Conservation (phyloP, 805 yeast species). For the Sungouiozyma ichnusensis region DNA sequence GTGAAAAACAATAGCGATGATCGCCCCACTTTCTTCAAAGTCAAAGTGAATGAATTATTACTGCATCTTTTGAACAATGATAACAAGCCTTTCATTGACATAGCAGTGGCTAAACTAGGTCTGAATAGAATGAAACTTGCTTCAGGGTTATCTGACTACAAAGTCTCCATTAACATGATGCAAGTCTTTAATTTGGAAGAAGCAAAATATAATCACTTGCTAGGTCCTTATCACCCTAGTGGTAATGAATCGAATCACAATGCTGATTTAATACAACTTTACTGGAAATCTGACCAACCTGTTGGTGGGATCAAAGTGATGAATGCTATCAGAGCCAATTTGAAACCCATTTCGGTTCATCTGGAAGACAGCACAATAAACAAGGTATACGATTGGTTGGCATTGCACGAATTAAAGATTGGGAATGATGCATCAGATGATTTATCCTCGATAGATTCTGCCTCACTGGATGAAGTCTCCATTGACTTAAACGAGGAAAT, state of each 20-base stretch:
- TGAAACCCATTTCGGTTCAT: slow-evolving; percentile 61
- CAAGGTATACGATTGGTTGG: slow-evolving; percentile 54
- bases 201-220: slow-evolving; percentile 58
- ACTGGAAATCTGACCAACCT: slow-evolving; percentile 76
- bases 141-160: slow-evolving; percentile 59
- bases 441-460: slow-evolving; percentile 6
- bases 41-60: slow-evolving; percentile 57
- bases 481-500: slow-evolving; percentile 9
- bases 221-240: slow-evolving; percentile 37
- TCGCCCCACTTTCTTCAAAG: slow-evolving; percentile 46
- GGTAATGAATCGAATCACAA: not conserved
- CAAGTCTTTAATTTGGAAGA: slow-evolving; percentile 59
- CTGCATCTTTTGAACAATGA: slow-evolving; percentile 57
- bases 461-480: slow-evolving; percentile 2
- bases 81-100: slow-evolving; percentile 56
- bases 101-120: slow-evolving; percentile 50
- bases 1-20: slow-evolving; percentile 18
- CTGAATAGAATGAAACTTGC: slow-evolving; percentile 53
- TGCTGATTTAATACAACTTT: slow-evolving; percentile 31
- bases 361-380: slow-evolving; percentile 64
- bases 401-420: not conserved
- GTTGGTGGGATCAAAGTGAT: slow-evolving; percentile 88
- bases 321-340: slow-evolving; percentile 45
- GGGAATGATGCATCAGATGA: not conserved
- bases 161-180: slow-evolving; percentile 46